These are phyloP conservation scores for Colletotrichum scovillei DNA, from an alignment of 2,329 filamentous ascomycete genomes.

Conservation along the genomic window DNA sequence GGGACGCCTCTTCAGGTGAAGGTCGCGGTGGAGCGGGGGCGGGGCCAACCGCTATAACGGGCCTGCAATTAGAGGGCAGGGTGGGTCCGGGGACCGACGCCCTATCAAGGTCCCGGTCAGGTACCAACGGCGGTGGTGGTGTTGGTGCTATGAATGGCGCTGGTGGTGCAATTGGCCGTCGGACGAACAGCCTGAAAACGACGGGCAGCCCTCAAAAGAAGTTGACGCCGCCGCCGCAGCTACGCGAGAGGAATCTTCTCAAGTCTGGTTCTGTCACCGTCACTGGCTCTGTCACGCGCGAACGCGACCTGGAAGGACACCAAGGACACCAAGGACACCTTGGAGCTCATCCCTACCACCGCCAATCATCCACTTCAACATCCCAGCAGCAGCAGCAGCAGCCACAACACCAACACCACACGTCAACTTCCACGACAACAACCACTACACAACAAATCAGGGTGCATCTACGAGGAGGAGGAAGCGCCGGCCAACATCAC, in stretches of 20 bases:
- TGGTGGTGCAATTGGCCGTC: background rate
- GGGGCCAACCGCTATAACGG: slow-evolving; percentile 16
- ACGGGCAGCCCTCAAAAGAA: slow-evolving; percentile 21
- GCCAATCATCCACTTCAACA: background rate
- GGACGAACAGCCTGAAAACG: background rate
- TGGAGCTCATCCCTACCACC: slow-evolving; percentile 1
- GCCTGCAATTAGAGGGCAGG: slow-evolving; percentile 27
- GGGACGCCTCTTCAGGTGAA: background rate
- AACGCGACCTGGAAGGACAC: slow-evolving; percentile 9
- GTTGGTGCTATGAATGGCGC: background rate
- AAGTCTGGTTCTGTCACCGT: background rate
- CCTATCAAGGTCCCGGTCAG: background rate
- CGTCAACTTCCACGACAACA: background rate
- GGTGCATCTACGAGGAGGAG: slow-evolving; percentile 13
- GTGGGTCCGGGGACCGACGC: slow-evolving; percentile 12
- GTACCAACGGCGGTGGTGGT: background rate
- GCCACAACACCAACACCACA: background rate
- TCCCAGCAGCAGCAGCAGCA: background rate
- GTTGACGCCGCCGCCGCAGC: slow-evolving; percentile 31
- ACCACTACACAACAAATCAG: background rate
- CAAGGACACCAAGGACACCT: too few relatives aligned
- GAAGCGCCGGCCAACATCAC: background rate
- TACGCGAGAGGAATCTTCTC: slow-evolving; percentile 28
- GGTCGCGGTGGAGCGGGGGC: slow-evolving; percentile 6
- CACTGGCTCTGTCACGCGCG: too few relatives aligned